Evolutionary conservation across 495 filamentous ascomycete genomes (phyloP).

Genomic region (Darksidea phi): DNA sequence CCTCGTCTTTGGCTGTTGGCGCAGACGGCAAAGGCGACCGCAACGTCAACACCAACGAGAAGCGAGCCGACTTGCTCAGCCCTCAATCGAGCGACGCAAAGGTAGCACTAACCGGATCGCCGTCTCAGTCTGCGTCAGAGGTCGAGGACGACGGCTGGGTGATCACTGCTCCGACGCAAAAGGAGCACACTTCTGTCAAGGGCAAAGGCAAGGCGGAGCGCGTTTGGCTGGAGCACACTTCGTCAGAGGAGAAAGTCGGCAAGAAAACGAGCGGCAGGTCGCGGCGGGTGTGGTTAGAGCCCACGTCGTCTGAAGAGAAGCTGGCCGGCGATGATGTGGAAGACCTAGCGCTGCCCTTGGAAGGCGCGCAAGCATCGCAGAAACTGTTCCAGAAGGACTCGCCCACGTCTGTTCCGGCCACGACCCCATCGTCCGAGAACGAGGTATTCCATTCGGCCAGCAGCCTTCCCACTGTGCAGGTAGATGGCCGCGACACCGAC

Average conservation of each 20-base stretch:
- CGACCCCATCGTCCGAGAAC: constrained; percentile 41
- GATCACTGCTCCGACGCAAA: constrained; percentile 26
- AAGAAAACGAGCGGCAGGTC: constrained; percentile 30
- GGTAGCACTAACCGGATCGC: background rate
- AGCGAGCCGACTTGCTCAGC: constrained; percentile 18
- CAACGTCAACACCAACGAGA: constrained; percentile 19
- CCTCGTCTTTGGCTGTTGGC: constrained; percentile 5
- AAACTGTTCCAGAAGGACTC: constrained; percentile 29
- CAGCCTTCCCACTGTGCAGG: constrained; percentile 51
- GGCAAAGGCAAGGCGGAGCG: background rate
- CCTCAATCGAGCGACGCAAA: constrained; percentile 6
- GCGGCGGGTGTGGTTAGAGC: constrained; percentile 42
- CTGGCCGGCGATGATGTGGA: constrained; percentile 34
- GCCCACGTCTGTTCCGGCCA: constrained; percentile 37
- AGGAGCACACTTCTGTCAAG: constrained; percentile 11
- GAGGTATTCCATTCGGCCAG: constrained; percentile 50
- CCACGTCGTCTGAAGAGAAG: constrained; percentile 49
- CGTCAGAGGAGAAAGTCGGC: constrained; percentile 47
- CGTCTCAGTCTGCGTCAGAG: constrained; percentile 31
- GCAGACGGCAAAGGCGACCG: constrained; percentile 12
- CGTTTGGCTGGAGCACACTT: constrained; percentile 1
- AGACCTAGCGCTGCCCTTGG: constrained; percentile 47
- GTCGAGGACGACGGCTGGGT: constrained; percentile 40
- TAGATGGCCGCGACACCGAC: constrained; percentile 43
- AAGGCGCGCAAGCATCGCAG: constrained; percentile 39